These are phyloP conservation scores for Penicillium sp. DNA, from an alignment of 2,329 filamentous ascomycete genomes.

Conservation along the genomic window DNA sequence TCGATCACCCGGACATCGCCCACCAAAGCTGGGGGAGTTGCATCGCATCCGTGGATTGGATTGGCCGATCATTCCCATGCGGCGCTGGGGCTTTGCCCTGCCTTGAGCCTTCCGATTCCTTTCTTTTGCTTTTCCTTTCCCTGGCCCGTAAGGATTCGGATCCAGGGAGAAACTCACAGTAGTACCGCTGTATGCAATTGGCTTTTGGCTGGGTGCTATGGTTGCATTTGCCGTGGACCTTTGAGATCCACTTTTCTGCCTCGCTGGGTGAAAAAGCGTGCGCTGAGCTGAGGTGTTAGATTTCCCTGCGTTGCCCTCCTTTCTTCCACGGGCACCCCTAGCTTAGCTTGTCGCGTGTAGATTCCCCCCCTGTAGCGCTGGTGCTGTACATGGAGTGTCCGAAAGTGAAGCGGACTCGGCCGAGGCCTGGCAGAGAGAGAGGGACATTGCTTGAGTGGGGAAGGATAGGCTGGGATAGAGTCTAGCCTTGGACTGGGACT, in stretches of 20 bases:
- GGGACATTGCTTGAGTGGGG: background rate
- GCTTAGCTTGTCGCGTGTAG: background rate
- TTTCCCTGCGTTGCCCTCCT: background rate
- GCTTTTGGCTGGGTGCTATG: background rate
- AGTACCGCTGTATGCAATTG: too few relatives aligned
- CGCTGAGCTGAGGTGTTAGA: background rate
- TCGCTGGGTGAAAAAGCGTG: background rate
- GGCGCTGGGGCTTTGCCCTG: too few relatives aligned
- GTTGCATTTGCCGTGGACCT: background rate
- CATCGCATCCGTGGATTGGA: slow-evolving; percentile 6
- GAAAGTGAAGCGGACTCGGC: background rate
- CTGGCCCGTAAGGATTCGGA: too few relatives aligned
- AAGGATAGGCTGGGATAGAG: background rate
- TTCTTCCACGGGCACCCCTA: background rate
- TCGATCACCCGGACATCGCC: slow-evolving; percentile 18
- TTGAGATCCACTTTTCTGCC: background rate
- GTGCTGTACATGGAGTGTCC: background rate
- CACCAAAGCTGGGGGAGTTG: slow-evolving; percentile 23
- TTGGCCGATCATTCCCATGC: slow-evolving; percentile 28
- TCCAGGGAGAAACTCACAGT: too few relatives aligned
- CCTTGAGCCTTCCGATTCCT: background rate
- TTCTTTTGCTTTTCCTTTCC: background rate
- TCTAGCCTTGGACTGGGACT: background rate
- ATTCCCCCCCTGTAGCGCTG: background rate
- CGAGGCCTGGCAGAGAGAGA: background rate